A percentile compares a stretch with the other conserved stretches of the same genome.
Evolutionary conservation across 169 alveolate genomes (phyloP).

Genomic region (Plasmodium coatneyi): DNA sequence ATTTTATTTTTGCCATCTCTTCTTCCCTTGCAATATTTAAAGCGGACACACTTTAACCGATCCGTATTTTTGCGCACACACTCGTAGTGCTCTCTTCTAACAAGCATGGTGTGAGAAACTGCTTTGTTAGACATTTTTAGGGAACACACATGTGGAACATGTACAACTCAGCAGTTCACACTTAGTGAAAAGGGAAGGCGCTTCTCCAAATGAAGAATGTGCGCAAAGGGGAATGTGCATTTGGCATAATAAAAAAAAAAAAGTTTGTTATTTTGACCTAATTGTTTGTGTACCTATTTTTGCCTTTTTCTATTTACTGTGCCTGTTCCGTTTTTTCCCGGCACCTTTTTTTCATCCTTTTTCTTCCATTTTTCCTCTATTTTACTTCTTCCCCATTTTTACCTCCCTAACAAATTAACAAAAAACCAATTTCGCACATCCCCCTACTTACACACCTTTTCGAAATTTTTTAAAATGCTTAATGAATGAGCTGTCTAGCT

Average conservation of each 20-base stretch:
- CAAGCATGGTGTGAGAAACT: neutral
- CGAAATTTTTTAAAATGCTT: neutral
- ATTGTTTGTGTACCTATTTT: neutral
- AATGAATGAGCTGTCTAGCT: neutral
- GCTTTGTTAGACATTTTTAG: neutral
- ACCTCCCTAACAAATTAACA: neutral
- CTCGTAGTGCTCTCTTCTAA: neutral
- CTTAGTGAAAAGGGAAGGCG: neutral
- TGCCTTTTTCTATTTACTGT: neutral
- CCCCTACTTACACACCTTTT: neutral
- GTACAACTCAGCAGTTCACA: neutral
- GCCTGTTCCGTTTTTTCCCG: neutral
- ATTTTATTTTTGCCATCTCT: neutral
- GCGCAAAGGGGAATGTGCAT: neutral
- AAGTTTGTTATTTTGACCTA: neutral
- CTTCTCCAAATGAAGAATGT: neutral
- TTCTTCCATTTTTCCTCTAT: neutral
- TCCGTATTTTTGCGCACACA: neutral
- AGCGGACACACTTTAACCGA: neutral
- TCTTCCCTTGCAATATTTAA: neutral
- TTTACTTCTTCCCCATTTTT: neutral
- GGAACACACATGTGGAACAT: neutral
- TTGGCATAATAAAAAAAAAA: neutral
- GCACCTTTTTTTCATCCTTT: neutral
- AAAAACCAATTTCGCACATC: neutral